Conservation (phyloP, 208 protist genomes). For the Trypanosoma caninum region DNA sequence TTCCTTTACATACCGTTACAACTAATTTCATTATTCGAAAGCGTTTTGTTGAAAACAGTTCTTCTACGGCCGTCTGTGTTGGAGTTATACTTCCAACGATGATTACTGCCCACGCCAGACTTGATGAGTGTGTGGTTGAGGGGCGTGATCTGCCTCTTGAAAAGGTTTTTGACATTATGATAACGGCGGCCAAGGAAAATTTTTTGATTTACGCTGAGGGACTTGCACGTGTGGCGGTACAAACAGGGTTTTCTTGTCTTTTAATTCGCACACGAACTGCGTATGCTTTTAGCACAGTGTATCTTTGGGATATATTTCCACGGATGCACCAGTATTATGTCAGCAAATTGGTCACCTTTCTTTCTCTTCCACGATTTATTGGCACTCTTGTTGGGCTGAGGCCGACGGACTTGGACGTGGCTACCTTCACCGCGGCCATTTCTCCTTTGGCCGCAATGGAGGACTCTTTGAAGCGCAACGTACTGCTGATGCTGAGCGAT, state of each 20-base stretch:
- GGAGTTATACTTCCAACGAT: slow-evolving; percentile 60
- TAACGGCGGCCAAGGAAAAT: slow-evolving; percentile 17
- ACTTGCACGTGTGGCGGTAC: slow-evolving; percentile 46
- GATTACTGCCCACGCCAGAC: slow-evolving; percentile 37
- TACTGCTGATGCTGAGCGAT: slow-evolving; percentile 46
- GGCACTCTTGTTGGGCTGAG: slow-evolving; percentile 43
- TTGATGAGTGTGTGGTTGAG: slow-evolving; percentile 58
- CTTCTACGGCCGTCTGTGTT: slow-evolving; percentile 40
- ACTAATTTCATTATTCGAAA: slow-evolving; percentile 36
- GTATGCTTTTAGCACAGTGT: slow-evolving; percentile 53
- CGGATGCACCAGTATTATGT: slow-evolving; percentile 66
- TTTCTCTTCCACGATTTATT: slow-evolving; percentile 62
- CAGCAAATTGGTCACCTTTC: slow-evolving; percentile 30
- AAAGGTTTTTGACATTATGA: slow-evolving; percentile 50
- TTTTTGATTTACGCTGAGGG: slow-evolving; percentile 46
- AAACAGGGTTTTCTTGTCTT: slow-evolving; percentile 45
- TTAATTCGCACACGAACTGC: slow-evolving; percentile 38
- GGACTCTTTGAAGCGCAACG: slow-evolving; percentile 56
- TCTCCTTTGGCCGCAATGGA: slow-evolving; percentile 45
- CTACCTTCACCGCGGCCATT: slow-evolving; percentile 26
- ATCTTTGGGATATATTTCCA: slow-evolving; percentile 77
- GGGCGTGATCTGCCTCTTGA: slow-evolving; percentile 54
- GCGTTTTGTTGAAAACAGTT: slow-evolving; percentile 65
- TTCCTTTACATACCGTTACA: slow-evolving; percentile 53
- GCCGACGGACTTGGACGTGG: slow-evolving; percentile 36